Percentiles rank a stretch among this genome's conserved stretches.
Evolutionary conservation across 148 eudicot species (phyloP).

Genomic region (Spergularia marina): DNA sequence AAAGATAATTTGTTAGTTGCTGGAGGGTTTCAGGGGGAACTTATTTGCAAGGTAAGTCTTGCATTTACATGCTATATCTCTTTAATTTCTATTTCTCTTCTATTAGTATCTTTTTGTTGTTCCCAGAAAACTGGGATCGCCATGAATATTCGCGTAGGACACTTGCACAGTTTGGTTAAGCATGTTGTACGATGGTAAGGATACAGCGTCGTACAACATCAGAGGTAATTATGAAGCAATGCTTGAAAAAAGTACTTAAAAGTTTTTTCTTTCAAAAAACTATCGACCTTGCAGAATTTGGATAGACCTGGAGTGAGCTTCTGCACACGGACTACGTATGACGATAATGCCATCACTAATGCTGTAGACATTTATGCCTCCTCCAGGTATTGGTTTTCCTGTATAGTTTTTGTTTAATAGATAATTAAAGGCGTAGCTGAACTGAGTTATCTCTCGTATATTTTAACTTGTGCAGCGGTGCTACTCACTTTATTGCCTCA

Average conservation of each 20-base stretch:
- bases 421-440: background rate
- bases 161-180: background rate
- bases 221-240: background rate
- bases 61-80: background rate
- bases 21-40: constrained; percentile 91
- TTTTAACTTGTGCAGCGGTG: constrained; percentile 48
- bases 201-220: background rate
- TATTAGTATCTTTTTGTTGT: background rate
- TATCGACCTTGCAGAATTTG: constrained; percentile 47
- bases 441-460: background rate
- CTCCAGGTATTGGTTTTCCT: constrained; percentile 44
- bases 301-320: constrained; percentile 75
- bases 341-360: constrained; percentile 84
- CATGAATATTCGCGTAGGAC: background rate
- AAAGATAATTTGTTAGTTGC: constrained; percentile 79
- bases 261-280: background rate
- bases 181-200: background rate
- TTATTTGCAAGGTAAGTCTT: constrained; percentile 78
- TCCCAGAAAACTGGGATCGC: background rate
- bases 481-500: constrained; percentile 72
- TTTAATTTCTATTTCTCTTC: background rate
- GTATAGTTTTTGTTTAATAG: background rate
- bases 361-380: constrained; percentile 68
- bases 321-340: constrained; percentile 76
- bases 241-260: background rate